Evolutionary conservation across 352 stramenopile genomes (phyloP).

Genomic region (Phytopythium delawarense): DNA sequence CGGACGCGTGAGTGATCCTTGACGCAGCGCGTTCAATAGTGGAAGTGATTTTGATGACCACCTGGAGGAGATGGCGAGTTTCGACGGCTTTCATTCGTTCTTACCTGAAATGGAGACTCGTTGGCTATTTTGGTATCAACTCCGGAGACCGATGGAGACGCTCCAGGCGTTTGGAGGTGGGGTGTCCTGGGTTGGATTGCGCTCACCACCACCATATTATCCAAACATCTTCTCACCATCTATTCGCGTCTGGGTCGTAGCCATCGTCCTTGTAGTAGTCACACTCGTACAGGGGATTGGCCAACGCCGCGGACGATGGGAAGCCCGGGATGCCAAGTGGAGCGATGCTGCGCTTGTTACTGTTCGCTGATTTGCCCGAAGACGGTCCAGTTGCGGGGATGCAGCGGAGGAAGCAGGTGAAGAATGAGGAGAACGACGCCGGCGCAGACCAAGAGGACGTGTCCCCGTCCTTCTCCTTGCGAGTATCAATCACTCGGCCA

Average conservation of each 20-base stretch:
- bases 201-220: too few species aligned
- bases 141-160: too few species aligned
- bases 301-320: constrained; percentile 28
- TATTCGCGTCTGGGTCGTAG: constrained; percentile 16
- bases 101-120: too few species aligned
- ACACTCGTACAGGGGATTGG: constrained; percentile 40
- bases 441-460: constrained; percentile 6
- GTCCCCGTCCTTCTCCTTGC: constrained; percentile 23
- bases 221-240: too few species aligned
- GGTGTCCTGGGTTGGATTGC: too few species aligned
- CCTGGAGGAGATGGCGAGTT: too few species aligned
- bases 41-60: too few species aligned
- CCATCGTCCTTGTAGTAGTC: constrained; percentile 56
- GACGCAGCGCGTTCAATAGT: too few species aligned
- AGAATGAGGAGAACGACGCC: constrained; percentile 14
- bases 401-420: constrained; percentile 32
- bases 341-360: constrained; percentile 19
- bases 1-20: too few species aligned
- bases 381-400: constrained; percentile 12
- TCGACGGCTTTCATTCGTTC: too few species aligned
- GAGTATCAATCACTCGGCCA: not conserved
- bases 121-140: too few species aligned
- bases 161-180: too few species aligned
- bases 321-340: constrained; percentile 43
- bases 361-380: constrained; percentile 1